Percentiles rank a stretch among this genome's conserved stretches.
Conservation (phyloP, 139 green algal genomes). For the Volvox africanus region DNA sequence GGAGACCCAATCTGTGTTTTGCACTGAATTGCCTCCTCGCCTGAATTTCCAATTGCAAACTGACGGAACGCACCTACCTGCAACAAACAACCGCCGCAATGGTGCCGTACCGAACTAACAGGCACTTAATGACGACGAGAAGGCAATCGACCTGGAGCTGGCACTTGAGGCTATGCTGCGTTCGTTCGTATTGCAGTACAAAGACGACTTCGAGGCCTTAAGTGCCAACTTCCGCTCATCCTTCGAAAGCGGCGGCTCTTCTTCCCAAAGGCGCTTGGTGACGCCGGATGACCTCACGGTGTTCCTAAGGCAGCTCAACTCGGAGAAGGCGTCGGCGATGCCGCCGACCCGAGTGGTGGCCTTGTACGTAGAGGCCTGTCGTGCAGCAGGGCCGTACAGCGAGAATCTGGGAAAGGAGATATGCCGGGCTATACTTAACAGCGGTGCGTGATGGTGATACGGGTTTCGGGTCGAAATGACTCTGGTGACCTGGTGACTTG, state of each 20-base stretch:
- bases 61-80: not conserved
- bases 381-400: not conserved
- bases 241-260: slow-evolving; percentile 14
- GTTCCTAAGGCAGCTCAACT: slow-evolving; percentile 26
- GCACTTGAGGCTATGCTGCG: slow-evolving; percentile 51
- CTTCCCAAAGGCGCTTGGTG: not conserved
- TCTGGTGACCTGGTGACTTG: too few relatives aligned
- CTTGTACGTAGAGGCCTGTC: slow-evolving; percentile 26
- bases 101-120: not conserved
- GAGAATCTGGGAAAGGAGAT: slow-evolving; percentile 10
- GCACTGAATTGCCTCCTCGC: too few relatives aligned
- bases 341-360: not conserved
- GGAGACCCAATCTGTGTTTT: too few relatives aligned
- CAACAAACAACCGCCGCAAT: not conserved
- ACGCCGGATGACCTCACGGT: slow-evolving; percentile 30
- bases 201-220: slow-evolving; percentile 46
- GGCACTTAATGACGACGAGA: slow-evolving; percentile 57
- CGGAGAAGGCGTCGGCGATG: slow-evolving; percentile 33
- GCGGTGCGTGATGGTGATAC: not conserved
- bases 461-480: not conserved
- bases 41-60: too few relatives aligned
- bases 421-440: slow-evolving; percentile 31
- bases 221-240: slow-evolving; percentile 15
- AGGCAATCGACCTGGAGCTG: slow-evolving; percentile 59
- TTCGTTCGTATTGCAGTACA: slow-evolving; percentile 47